Evolutionary conservation across 2,329 filamentous ascomycete species (phyloP), one percentile per base, ranked within the genome.

Genomic region (Epichloe sibirici): DNA sequence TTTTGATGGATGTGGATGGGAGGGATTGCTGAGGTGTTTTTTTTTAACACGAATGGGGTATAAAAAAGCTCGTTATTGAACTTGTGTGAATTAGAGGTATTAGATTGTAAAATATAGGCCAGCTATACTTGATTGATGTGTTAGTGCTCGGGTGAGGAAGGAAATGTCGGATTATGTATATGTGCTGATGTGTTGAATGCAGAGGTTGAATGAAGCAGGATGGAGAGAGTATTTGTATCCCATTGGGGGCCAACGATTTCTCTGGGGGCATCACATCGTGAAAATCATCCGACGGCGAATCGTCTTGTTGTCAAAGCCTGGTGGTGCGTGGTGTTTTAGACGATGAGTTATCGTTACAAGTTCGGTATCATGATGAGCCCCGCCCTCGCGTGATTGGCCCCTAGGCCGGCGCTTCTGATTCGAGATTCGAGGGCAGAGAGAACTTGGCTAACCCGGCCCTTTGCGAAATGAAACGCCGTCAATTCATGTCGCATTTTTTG

Each of bases 311-410:
- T 37, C 40, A 42, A 42, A 23, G 31, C 31, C 31, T 11, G 31
- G 31, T 3, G 23, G 23, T 23, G 23, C 23, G 31, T 31, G 8
- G 31, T 38, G 46, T 48, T 48, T 48, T 23, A 31, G 34, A 48
- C 28, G 12, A 31, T n/a, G 35, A 21, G 31, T 31, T 11, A 39
- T 23, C 31, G 44, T 37, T 40, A 42, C 50, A 48, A 28, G 37
- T 48, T 51, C 35, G 50, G 50, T 48, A 43, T 52, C 50, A 52
- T 48, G 35, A 39, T 15, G 49, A 31, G 38, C 15, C 48, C 43
- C 23, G 3, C 23, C 43, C 31, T 31, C 8, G 31, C 9, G 31
- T 31, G 31, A 31, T 31, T 31, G 31, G 31, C 3, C 31, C 3
- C 31, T 7, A 31, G 31, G 31, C 31, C 31, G 31, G 31, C 31